Evolutionary conservation across 345 rosid genomes (phyloP), one percentile per base, ranked within the genome.

Genomic region (Pugionium dolabratum): DNA sequence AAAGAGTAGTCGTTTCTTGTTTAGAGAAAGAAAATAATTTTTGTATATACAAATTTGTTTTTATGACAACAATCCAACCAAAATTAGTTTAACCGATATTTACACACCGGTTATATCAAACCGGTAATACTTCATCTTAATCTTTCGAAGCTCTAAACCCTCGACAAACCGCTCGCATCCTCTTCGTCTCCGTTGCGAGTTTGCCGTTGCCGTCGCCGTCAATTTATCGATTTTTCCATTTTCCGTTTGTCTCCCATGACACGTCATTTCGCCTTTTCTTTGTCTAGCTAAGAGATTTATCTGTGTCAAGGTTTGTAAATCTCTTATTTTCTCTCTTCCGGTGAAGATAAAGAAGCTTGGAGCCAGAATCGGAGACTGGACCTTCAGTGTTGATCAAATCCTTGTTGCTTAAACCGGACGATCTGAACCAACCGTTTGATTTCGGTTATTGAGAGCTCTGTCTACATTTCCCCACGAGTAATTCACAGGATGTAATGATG

Each of bases 401-500:
- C 10, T 39, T 9, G 10, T 7, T 39, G 3, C 10, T 9, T 39
- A 3, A 7, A 8, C n/a, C 42, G 25, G 46, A 18, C 46, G 46
- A 10, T n/a, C 4, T n/a, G 25, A 10, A 42, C 0, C 46, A 42
- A n/a, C 18, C 18, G 18, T 18, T 18, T 0, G 0, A 18, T 18
- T 18, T 18, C 18, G 7, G 46, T 42, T 35, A 35, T 4, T 35
- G 37, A 35, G 37, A 35, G 5, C 37, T 35, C 32, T 3, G 32
- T 31, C 50, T 18, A 18, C 18, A 18, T 18, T 18, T 18, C 18
- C 18, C 18, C 18, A 0, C 18, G 18, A 18, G 18, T 18, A 18
- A 49, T 29, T 29, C 30, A 9, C 34, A 49, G 18, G 30, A 29
- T 77, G 49, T 31, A 34, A n/a, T 10, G 41, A 72, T 75, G 79